Conservation (phyloP, 108 stramenopile genomes). For the Nitzschia inconspicua region DNA sequence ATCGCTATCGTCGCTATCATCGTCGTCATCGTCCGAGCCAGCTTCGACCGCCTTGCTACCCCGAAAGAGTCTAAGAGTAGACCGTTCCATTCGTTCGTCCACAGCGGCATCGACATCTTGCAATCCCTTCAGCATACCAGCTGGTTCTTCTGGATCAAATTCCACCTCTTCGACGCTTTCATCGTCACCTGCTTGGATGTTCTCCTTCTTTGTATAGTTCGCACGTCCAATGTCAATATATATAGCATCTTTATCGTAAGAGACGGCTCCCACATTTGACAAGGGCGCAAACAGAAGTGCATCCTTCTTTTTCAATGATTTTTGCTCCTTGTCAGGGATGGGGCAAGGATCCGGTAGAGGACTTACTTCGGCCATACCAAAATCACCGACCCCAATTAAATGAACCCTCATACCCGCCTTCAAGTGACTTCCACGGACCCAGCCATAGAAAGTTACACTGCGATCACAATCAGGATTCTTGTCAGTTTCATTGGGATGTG, state of each 20-base stretch:
- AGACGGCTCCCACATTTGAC: conserved; percentile 90
- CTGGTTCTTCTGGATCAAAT: conserved; percentile 46
- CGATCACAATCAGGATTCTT: conserved; percentile 82
- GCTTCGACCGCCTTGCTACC: conserved; percentile 65
- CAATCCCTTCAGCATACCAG: conserved; percentile 77
- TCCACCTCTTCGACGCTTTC: conserved; percentile 40
- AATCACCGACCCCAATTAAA: conserved; percentile 96
- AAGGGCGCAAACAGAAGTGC: conserved; percentile 93
- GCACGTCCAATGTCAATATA: conserved; percentile 94
- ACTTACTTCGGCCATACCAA: conserved; percentile 61
- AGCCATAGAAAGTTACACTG: conserved; percentile 91
- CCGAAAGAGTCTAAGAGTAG: conserved; percentile 80
- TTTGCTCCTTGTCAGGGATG: conserved; percentile 72
- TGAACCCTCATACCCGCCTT: conserved; percentile 87
- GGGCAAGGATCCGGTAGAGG: conserved; percentile 85
- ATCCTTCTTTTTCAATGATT: conserved; percentile 88
- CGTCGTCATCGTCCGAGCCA: conserved; percentile 45
- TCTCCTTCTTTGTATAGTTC: conserved; percentile 86
- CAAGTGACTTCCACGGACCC: conserved; percentile 93
- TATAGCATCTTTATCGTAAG: conserved; percentile 94
- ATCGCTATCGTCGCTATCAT: conserved; percentile 33
- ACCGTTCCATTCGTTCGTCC: conserved; percentile 83
- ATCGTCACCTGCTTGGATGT: conserved; percentile 45
- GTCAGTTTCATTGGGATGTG: conserved; percentile 68
- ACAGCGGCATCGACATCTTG: conserved; percentile 87